Evolutionary conservation across 257 asterid genomes (phyloP), one percentile per base, ranked within the genome.

Genomic region (Ballota nigra): DNA sequence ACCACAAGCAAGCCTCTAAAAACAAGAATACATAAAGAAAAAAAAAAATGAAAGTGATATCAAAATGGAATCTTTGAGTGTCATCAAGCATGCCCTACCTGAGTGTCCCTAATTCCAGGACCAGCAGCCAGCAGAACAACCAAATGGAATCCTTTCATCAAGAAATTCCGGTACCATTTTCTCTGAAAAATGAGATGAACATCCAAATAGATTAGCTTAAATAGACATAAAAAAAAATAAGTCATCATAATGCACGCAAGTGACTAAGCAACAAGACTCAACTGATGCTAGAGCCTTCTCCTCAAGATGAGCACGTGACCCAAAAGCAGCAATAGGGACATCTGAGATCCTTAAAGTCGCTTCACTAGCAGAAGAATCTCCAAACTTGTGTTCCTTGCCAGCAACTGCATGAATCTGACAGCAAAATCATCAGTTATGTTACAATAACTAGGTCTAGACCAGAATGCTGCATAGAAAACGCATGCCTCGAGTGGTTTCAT

Each of bases 281-380:
- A 95, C 99, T 78, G 99, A 81, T 73, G 99, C 92, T 71, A 95
- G 75, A 78, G 97, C 99, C 85, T 87, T 87, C 81, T 92, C 96
- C 87, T 92, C 99, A 36, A 95, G 97, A 86, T 95, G 99, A 82
- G 99, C 99, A 77, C 99, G 99, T 65, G 99, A 95, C 67, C 99
- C 99, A 75, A 95, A 88, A 81, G 92, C 97, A 76, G 89, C 94
- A 71, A 90, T 71, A 5, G 95, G 91, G 69, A 92, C 77, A 63
- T 88, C 94, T 55, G 98, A 85, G 73, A 90, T 86, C 77, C 75
- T 90, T 71, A 77, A 63, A 69, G 81, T 80, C 53, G 79, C 75
- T 79, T 86, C 90, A 75, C 81, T 71, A 67, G 81, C 79, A 15
- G 82, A 76, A 68, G 97, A 82, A 74, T 77, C 90, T 66, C 87